These are phyloP conservation scores for Pyrenophora graminea DNA, from an alignment of 2,329 filamentous ascomycete species.

Conservation along the genomic window DNA sequence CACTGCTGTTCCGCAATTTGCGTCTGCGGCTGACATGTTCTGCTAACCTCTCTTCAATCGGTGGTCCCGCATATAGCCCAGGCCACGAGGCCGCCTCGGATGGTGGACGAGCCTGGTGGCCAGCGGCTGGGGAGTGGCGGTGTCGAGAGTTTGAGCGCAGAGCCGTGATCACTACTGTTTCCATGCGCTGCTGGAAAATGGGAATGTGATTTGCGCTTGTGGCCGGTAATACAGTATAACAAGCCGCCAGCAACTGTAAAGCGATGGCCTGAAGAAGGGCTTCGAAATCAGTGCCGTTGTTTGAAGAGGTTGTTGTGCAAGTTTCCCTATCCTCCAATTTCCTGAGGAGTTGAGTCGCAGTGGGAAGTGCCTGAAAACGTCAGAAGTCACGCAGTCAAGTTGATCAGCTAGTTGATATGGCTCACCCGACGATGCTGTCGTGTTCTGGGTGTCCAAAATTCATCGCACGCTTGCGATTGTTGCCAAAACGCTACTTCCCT, in stretches of 20 bases:
- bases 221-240: constrained; percentile 23
- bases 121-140: constrained; percentile 30
- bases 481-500: constrained; percentile 27
- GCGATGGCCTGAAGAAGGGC: constrained; percentile 25
- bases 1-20: background rate
- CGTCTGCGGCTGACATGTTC: constrained; percentile 14
- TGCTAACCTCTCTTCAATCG: constrained; percentile 21
- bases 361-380: constrained; percentile 8
- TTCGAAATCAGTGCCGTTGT: constrained; percentile 12
- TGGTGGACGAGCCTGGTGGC: constrained; percentile 29
- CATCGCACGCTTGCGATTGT: constrained; percentile 17
- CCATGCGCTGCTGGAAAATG: constrained; percentile 14
- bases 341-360: constrained; percentile 6
- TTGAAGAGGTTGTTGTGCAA: background rate
- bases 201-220: constrained; percentile 17
- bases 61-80: constrained; percentile 22
- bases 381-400: background rate
- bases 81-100: constrained; percentile 29
- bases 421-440: constrained; percentile 12
- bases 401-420: background rate
- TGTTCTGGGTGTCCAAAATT: constrained; percentile 16
- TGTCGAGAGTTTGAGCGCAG: constrained; percentile 24
- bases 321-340: constrained; percentile 2
- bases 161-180: constrained; percentile 15
- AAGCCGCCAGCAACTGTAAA: constrained; percentile 31